Base-by-base conservation (phyloP, 805 yeast species). In the Saccharomycopsis javanensis region DNA sequence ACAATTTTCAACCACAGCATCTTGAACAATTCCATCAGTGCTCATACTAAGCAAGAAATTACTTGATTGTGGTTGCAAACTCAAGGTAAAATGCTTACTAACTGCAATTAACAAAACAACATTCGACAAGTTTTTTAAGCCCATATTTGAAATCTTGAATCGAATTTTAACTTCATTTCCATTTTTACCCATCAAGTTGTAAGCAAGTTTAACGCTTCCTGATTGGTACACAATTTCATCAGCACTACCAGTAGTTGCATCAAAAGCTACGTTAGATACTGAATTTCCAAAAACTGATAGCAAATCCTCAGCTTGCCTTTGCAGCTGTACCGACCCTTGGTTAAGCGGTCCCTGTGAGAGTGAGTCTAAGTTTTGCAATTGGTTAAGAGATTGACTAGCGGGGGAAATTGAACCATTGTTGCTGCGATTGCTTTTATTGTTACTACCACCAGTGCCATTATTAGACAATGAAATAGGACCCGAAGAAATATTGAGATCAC, bases 61-160 rank as follows among this genome's bases (percentile, higher is more conserved):
- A 55, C 79, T 76, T 7, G 85, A 75, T 67, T 85, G 90, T 0
- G 90, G 83, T 57, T 77, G 74, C 66, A 87, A 75, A 55, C 73
- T 76, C 61, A 87, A 73, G 53, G 73, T 73, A 65, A 83, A 78
- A 6, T 77, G 65, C 64, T 82, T 83, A 55, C 95, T 88, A 33
- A 83, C 89, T 0, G 96, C 94, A 38, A 86, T 68, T 65, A 81
- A 74, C 62, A 85, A 80, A 59, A 80, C 79, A 50, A 87, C 68
- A 58, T 77, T 75, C 6, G 77, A 68, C 34, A 86, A 68, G 37
- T 58, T 56, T 27, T 56, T 15, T 72, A 62, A 50, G 74, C 64
- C 51, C 75, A 72, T 60, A 69, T 85, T 86, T 53, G 86, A 75
- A 64, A 8, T 80, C 75, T 34, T 72, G 73, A 7, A 86, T 77